A percentile compares a stretch with the other conserved stretches of the same genome.
Evolutionary conservation across 2,329 filamentous ascomycete genomes (phyloP).

Genomic region (Pseudofabraea citricarpa): DNA sequence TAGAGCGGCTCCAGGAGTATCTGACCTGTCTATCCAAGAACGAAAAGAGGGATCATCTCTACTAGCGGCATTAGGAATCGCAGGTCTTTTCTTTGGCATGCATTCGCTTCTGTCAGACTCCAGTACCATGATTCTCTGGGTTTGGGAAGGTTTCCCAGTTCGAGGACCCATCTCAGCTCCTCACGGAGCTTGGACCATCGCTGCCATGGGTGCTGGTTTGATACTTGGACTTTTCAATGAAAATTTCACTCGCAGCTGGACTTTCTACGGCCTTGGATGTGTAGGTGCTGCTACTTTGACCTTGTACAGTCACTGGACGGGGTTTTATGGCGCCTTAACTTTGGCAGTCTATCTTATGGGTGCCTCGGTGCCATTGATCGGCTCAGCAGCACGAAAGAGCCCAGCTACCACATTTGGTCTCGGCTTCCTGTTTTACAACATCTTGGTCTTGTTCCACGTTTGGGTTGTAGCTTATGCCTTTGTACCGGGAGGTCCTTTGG

Average conservation of each 20-base stretch:
- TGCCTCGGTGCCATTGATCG: conserved; percentile 68
- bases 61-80: conserved; percentile 73
- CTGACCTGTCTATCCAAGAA: conserved; percentile 37
- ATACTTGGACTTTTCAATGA: conserved; percentile 72
- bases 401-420: conserved; percentile 80
- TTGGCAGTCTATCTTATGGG: conserved; percentile 79
- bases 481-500: conserved; percentile 86
- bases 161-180: conserved; percentile 81
- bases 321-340: conserved; percentile 78
- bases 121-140: conserved; percentile 98
- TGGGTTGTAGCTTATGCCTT: conserved; percentile 99
- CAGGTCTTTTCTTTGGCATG: conserved; percentile 79
- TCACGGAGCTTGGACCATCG: conserved; percentile 83
- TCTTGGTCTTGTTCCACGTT: conserved; percentile 93
- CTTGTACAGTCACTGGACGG: conserved; percentile 74
- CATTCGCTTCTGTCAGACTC: conserved; percentile 94
- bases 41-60: conserved; percentile 62
- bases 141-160: conserved; percentile 93
- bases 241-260: conserved; percentile 69
- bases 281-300: conserved; percentile 77
- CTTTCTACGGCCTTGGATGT: conserved; percentile 71
- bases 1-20: conserved; percentile 45
- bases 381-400: conserved; percentile 69
- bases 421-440: conserved; percentile 87
- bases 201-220: conserved; percentile 80